Conservation (phyloP, 192 early-diverging fungal genomes). For the Geosiphon pyriformis region DNA sequence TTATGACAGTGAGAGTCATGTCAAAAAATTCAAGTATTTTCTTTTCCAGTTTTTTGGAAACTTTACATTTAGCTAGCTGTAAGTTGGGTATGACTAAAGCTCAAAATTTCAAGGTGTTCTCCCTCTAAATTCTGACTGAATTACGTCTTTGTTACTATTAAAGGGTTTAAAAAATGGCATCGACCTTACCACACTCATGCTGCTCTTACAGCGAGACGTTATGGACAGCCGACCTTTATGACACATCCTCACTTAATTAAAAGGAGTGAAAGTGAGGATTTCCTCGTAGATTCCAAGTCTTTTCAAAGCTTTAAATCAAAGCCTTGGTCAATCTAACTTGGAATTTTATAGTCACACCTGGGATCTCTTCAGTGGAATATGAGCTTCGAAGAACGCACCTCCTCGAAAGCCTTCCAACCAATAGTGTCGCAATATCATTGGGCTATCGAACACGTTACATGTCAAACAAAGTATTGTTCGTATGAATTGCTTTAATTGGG, state of each 20-base stretch:
- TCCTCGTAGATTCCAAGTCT: not conserved
- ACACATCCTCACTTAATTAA: slow-evolving; percentile 83
- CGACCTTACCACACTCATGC: slow-evolving; percentile 5
- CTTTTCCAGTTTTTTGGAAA: no score
- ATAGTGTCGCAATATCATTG: slow-evolving; percentile 62
- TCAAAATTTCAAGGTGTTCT: no score
- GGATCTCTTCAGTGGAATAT: slow-evolving; percentile 72
- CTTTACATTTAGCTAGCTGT: no score
- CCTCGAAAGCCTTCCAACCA: slow-evolving; percentile 56
- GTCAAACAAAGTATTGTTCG: slow-evolving; percentile 84
- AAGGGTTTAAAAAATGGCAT: not conserved
- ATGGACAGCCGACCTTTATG: slow-evolving; percentile 76
- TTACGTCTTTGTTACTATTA: no score
- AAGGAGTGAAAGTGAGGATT: slow-evolving; percentile 55
- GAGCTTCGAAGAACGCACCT: slow-evolving; percentile 63
- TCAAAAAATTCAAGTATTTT: no score
- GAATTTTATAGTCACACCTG: slow-evolving; percentile 63
- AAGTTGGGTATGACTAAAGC: no score
- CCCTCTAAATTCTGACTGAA: no score
- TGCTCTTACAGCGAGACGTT: slow-evolving; percentile 17
- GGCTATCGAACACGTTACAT: slow-evolving; percentile 77
- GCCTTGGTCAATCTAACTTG: slow-evolving; percentile 4
- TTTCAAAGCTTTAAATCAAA: not conserved
- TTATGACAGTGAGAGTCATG: no score
- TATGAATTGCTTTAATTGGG: not conserved